Percentiles rank a stretch among this genome's conserved stretches.
Evolutionary conservation across 257 asterid genomes (phyloP).

Genomic region (Verbena officinalis): DNA sequence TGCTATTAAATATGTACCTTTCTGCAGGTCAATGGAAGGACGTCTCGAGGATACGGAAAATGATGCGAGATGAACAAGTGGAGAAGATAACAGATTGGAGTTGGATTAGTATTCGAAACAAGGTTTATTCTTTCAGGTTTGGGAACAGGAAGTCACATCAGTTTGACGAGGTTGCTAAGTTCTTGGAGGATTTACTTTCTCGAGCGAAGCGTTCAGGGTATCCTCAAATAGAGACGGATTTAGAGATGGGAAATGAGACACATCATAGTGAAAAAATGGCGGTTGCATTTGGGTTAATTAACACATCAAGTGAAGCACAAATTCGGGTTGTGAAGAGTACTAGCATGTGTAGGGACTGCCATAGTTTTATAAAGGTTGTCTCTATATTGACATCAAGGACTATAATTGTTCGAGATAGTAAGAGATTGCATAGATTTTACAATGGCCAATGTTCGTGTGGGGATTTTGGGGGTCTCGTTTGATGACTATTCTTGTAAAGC

Average conservation of each 20-base stretch:
- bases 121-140: constrained; percentile 63
- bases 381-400: constrained; percentile 61
- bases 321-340: constrained; percentile 71
- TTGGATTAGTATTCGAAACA: constrained; percentile 74
- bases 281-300: constrained; percentile 73
- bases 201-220: constrained; percentile 53
- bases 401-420: constrained; percentile 72
- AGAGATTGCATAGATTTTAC: constrained; percentile 74
- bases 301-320: constrained; percentile 44
- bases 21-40: constrained; percentile 76
- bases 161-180: constrained; percentile 35
- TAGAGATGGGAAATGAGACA: constrained; percentile 38
- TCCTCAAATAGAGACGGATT: constrained; percentile 33
- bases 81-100: constrained; percentile 72
- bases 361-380: constrained; percentile 61
- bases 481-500: no score
- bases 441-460: constrained; percentile 83
- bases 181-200: constrained; percentile 52
- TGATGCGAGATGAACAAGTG: constrained; percentile 67
- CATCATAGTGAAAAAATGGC: constrained; percentile 90
- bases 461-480: constrained; percentile 69
- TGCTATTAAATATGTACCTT: constrained; percentile 69
- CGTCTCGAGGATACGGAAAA: constrained; percentile 72
- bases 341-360: constrained; percentile 88
- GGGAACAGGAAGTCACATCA: constrained; percentile 33